Base-by-base conservation (phyloP, 768 basidiomycete genomes). In the Pleurotus tuber-regium region DNA sequence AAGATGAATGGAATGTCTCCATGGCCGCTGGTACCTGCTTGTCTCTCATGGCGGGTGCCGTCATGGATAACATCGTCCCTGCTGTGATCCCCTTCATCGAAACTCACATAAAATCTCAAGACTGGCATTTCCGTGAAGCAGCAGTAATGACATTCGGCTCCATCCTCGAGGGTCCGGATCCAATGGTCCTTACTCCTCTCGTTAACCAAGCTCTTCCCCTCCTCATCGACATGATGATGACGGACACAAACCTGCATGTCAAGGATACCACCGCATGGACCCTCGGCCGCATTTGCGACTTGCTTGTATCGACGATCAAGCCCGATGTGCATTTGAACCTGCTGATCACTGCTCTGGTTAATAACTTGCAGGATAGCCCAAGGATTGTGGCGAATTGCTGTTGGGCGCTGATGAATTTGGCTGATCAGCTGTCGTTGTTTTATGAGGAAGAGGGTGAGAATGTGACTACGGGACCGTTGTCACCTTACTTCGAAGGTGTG, bases 251-350 rank as follows among this genome's bases (percentile, higher is more conserved):
- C 56, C 40, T 81, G 2, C 89, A 92, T 54, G 96, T 99, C 59
- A 92, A 95, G 69, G 97, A 98, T 66, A 96, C 94, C 1, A 92
- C 92, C 23, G 95, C 97, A 2, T 99, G 96, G 96, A 98, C 97
- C 1, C 78, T 99, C 11, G 95, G 95, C 16, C 78, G 93, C 33
- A 96, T 99, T 57, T 96, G 93, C 63, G 97, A 98, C 62, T 70
- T 92, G 51, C 75, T 98, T 58, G 84, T 95, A 59, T 70, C 79
- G 42, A 83, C 86, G 14, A 94, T 99, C 73, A 89, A 94, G 62
- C 86, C 89, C 1, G 92, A 95, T 57, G 80, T 88, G 1, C 92
- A 97, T 65, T 75, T 99, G 7, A 87, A 89, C 55, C 80, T 85
- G 7, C 76, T 99, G 49, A 73, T 98, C 51, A 78, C 84, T 8